Evolutionary conservation across 257 asterid genomes (phyloP), one percentile per base, ranked within the genome.

Genomic region (Paraleonurus japonicus): DNA sequence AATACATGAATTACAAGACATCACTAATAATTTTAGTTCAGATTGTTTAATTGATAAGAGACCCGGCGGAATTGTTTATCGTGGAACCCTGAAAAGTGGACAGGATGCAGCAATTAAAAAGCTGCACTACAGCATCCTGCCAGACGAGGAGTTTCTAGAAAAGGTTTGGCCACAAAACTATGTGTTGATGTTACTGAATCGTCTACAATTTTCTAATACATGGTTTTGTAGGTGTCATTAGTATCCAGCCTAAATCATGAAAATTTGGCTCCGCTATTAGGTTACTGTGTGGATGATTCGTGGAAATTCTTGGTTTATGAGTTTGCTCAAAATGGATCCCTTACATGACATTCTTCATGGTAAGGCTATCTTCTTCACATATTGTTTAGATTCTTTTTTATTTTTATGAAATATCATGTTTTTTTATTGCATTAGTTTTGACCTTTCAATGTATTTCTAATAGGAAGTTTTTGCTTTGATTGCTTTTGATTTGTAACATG

Each of bases 311-410:
- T 86, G 65, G 92, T 85, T 8, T 86, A 83, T 69, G 95, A 86
- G 76, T 86, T 71, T 72, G 87, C 90, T n/a, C 61, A 85, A 17
- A 76, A 76, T 69, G 88, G 89, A 41, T 88, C 95, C 37, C 37
- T 80, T 88, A 67, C 86, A 86, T 39, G 89, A 86, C 78, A 74
- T 83, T 72, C 90, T 88, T 26, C 90, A 83, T 35, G 90, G 92
- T 85, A 65, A 53, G 0, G 5, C 33, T 30, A 4, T 30, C n/a
- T n/a, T n/a, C n/a, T n/a, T n/a, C n/a, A n/a, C n/a, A n/a, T n/a
- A n/a, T n/a, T n/a, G n/a, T n/a, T n/a, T n/a, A n/a, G n/a, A n/a
- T n/a, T n/a, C n/a, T n/a, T n/a, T n/a, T n/a, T n/a, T n/a, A n/a
- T n/a, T n/a, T n/a, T n/a, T n/a, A n/a, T n/a, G n/a, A n/a, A n/a